Evolutionary conservation across 192 early-diverging fungal genomes (phyloP).

Genomic region (Radiomyces spectabilis): DNA sequence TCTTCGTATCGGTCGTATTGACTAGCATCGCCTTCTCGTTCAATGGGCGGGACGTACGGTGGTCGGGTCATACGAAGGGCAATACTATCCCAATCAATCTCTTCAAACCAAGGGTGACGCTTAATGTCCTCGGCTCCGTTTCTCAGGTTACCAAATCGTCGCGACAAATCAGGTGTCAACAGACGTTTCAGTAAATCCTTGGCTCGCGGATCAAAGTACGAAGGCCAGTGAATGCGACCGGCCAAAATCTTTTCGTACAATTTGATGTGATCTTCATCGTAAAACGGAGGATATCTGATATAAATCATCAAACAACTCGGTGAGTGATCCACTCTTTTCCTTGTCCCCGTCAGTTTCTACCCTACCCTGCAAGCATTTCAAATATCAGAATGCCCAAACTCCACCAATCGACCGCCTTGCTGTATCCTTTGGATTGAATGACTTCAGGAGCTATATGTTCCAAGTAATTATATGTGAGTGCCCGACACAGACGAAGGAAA

Average conservation of each 20-base stretch:
- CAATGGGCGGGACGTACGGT: conserved; percentile 79
- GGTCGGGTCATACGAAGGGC: conserved; percentile 65
- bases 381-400: conserved; percentile 86
- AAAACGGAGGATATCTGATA: conserved; percentile 74
- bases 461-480: not conserved
- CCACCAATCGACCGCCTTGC: conserved; percentile 92
- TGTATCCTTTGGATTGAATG: conserved; percentile 86
- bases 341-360: not conserved
- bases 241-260: conserved; percentile 88
- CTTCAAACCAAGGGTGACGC: conserved; percentile 91
- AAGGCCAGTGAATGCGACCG: conserved; percentile 78
- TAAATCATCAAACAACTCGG: not conserved
- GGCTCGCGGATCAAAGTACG: conserved; percentile 71
- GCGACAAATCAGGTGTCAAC: conserved; percentile 72
- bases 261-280: conserved; percentile 87
- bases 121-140: conserved; percentile 87
- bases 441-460: conserved; percentile 84
- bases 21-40: conserved; percentile 81
- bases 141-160: conserved; percentile 82
- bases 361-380: conserved; percentile 83
- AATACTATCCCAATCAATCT: conserved; percentile 84
- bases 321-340: not conserved
- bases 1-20: conserved; percentile 96
- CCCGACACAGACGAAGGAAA: not conserved
- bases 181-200: conserved; percentile 83